Percentiles rank a stretch among this genome's conserved stretches.
These are phyloP conservation scores for Oropetium thomaeum DNA, from an alignment of 176 grass and related monocot genomes.

Conservation along the genomic window DNA sequence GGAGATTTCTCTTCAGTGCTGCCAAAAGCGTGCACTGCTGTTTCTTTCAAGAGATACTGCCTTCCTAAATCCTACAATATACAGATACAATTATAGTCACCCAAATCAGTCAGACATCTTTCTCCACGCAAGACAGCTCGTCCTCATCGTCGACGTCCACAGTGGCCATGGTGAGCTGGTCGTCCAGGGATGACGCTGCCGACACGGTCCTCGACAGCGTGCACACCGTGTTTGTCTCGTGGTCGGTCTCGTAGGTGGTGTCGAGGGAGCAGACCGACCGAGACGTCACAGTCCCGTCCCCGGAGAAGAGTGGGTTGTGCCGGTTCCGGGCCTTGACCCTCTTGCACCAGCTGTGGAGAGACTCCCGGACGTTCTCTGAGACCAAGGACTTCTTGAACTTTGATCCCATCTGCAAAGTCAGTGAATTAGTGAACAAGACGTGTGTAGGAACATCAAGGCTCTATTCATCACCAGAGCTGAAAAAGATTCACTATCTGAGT, in stretches of 20 bases:
- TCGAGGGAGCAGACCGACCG: slow-evolving; percentile 77
- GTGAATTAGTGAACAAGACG: background rate
- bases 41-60: background rate
- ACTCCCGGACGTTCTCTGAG: slow-evolving; percentile 78
- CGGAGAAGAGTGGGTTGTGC: slow-evolving; percentile 38
- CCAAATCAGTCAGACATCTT: slow-evolving; percentile 13
- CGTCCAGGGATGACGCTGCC: slow-evolving; percentile 47
- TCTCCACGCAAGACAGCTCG: slow-evolving; percentile 14
- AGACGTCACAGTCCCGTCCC: slow-evolving; percentile 32
- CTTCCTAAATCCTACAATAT: background rate
- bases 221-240: slow-evolving; percentile 71
- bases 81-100: background rate
- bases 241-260: slow-evolving; percentile 66
- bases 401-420: slow-evolving; percentile 71
- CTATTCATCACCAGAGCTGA: no score
- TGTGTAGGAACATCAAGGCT: background rate
- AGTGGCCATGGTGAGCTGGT: slow-evolving; percentile 42
- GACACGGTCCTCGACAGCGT: slow-evolving; percentile 77
- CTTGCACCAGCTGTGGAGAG: slow-evolving; percentile 88
- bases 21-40: background rate
- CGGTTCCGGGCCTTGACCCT: slow-evolving; percentile 64
- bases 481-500: background rate
- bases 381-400: slow-evolving; percentile 88
- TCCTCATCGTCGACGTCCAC: slow-evolving; percentile 47
- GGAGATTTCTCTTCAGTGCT: background rate